Base-by-base conservation (phyloP, 2,329 filamentous ascomycete genomes). In the Exophiala spinifera region DNA sequence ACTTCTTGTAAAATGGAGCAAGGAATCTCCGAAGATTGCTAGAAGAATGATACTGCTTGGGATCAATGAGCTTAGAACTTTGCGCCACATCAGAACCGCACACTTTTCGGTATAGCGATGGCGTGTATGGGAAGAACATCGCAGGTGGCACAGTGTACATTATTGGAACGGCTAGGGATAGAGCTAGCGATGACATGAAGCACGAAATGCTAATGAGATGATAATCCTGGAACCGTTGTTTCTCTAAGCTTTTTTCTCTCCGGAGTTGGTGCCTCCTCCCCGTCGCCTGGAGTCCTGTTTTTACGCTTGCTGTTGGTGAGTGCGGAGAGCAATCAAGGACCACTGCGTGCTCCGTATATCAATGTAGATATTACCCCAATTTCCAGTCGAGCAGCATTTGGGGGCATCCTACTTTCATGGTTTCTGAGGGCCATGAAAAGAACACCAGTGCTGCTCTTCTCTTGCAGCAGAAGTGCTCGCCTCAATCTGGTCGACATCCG, bases 401-500 rank as follows among this genome's bases (percentile, higher is more conserved):
- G 6, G 19, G n/a, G 10, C 13, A 15, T n/a, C 20, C 20, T n/a
- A 14, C 23, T 11, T 25, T 25, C 42, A 8, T 44, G 10, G 19
- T 23, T 37, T 55, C 48, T 49, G 15, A 20, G 33, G 51, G 52
- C 34, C 17, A 61, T 61, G 59, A 47, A 56, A 51, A 59, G 45
- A 49, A 47, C 59, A 45, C n/a, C 47, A 14, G 36, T 47, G 34
- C 52, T 51, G 25, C 44, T 61, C 44, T 50, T 51, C 46, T 49
- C 50, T 33, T 28, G 46, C 33, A 37, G 52, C 31, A 47, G 43
- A 39, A 20, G 42, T 31, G 39, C 31, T 19, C 39, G 37, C 4
- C 42, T 40, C 20, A 57, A 87, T 37, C 78, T 91, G 55, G 81
- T 95, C 60, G 78, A 78, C 64, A 91, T 95, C 66, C 68, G 79